Conservation (phyloP, 176 grass and related monocot genomes). For the sorghum (Sorghum bicolor) region DNA sequence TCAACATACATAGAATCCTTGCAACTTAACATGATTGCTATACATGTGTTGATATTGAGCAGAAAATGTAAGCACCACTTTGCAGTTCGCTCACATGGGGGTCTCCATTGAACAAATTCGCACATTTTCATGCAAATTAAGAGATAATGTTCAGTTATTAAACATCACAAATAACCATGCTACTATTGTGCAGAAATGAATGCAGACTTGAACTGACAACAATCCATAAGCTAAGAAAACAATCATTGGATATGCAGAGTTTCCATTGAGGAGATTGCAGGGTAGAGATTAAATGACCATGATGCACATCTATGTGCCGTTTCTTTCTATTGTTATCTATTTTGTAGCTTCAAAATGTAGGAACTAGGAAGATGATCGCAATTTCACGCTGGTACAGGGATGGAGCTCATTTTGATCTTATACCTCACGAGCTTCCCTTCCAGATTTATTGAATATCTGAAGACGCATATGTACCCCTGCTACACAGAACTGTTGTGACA, state of each 20-base stretch:
- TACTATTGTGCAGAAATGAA: not conserved
- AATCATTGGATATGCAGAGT: not conserved
- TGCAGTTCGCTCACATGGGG: not conserved
- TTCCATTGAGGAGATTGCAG: not conserved
- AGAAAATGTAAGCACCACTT: not conserved
- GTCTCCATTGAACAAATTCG: not conserved
- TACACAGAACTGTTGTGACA: not conserved
- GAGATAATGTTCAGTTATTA: not conserved
- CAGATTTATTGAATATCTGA: not conserved
- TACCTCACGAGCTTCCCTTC: not conserved
- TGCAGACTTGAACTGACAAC: not conserved
- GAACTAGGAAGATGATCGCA: not conserved
- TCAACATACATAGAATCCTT: not conserved
- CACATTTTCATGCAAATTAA: not conserved
- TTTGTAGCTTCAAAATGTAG: not conserved
- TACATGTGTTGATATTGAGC: not conserved
- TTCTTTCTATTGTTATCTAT: not conserved
- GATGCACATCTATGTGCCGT: not conserved
- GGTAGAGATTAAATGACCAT: not conserved
- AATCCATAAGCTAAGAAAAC: not conserved
- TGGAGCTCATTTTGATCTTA: not conserved
- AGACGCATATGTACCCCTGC: not conserved
- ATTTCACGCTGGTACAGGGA: not conserved
- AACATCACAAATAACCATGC: not conserved
- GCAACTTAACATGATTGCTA: not conserved